A percentile compares a stretch with the other conserved stretches of the same genome.
Evolutionary conservation across 2,329 filamentous ascomycete species (phyloP).

Genomic region (Aspergillus novoparasiticus): DNA sequence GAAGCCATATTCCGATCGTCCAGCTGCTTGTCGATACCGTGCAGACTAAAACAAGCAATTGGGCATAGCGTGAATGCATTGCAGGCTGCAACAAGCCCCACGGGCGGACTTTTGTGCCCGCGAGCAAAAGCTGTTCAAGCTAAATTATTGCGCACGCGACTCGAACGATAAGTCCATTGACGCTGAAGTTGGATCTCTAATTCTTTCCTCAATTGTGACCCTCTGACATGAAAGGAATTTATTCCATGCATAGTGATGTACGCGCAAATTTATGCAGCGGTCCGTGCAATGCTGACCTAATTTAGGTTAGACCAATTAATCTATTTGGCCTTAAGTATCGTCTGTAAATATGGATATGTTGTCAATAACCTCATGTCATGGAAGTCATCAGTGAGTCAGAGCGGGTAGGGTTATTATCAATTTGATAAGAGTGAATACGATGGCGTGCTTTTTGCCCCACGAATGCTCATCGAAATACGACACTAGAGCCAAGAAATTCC

Average conservation of each 20-base stretch:
- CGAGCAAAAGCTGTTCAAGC: not conserved
- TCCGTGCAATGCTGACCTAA: not conserved
- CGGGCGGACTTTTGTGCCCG: not conserved
- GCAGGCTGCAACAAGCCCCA: not conserved
- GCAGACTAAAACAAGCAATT: not conserved
- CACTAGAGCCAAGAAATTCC: not conserved
- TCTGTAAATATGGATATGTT: not conserved
- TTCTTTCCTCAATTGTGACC: not conserved
- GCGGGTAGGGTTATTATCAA: not conserved
- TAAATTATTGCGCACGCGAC: not conserved
- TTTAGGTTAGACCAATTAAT: not conserved
- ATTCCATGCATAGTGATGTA: not conserved
- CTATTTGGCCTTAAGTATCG: not conserved
- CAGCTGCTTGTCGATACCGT: not conserved
- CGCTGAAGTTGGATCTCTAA: not conserved
- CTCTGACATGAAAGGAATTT: too few relatives aligned
- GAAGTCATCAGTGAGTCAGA: not conserved
- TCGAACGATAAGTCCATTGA: not conserved
- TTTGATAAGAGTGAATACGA: not conserved
- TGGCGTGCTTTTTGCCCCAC: slow-evolving; percentile 1
- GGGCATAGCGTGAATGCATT: not conserved
- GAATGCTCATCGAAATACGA: not conserved
- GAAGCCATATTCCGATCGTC: not conserved
- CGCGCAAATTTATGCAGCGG: too few relatives aligned
- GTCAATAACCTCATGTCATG: not conserved